Evolutionary conservation across 2,329 filamentous ascomycete species (phyloP), one percentile per base, ranked within the genome.

Genomic region (Aspergillus eucalypticola): DNA sequence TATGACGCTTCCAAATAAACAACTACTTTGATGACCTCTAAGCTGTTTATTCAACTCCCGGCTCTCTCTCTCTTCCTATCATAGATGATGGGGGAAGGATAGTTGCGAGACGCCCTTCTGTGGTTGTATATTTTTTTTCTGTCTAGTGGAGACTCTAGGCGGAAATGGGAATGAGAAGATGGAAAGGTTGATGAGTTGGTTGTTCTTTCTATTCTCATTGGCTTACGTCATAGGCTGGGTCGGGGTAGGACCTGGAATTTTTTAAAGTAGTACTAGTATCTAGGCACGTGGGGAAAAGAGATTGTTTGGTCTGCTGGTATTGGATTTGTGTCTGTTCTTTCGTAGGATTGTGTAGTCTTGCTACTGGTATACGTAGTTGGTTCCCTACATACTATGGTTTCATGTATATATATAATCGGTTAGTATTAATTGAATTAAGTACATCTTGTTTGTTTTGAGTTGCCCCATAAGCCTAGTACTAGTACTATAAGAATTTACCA

Each of bases 1-100:
- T 73, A 35, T 35, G 67, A 72, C 69, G 70, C 70, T 71, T 75
- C 39, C 41, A 73, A 71, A 75, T 73, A 66, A 67, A 66, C 57
- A 73, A 74, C 69, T 70, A 70, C 67, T 44, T 73, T 71, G 70
- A 72, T 32, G 32, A 35, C 25, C 11, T 61, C 63, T 66, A 59
- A 50, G 23, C 13, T 55, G 53, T 32, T 55, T 55, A 29, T 55
- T n/a, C 27, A 27, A 5, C 8, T 25, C n/a, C 25, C 25, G 25
- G 25, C 25, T 27, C 8, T 42, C n/a, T 46, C 39, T 46, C 52
- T 27, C 17, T 13, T 39, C 11, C 17, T 48, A 50, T 39, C 38
- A 35, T 5, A 17, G 23, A 46, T 50, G 54, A 35, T 52, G 48
- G 50, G 44, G 53, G 51, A 39, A 4, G 10, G 17, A 21, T 23